A percentile compares a stretch with the other conserved stretches of the same genome.
Evolutionary conservation across 805 yeast species (phyloP).

Genomic region (Candida lessepsii): DNA sequence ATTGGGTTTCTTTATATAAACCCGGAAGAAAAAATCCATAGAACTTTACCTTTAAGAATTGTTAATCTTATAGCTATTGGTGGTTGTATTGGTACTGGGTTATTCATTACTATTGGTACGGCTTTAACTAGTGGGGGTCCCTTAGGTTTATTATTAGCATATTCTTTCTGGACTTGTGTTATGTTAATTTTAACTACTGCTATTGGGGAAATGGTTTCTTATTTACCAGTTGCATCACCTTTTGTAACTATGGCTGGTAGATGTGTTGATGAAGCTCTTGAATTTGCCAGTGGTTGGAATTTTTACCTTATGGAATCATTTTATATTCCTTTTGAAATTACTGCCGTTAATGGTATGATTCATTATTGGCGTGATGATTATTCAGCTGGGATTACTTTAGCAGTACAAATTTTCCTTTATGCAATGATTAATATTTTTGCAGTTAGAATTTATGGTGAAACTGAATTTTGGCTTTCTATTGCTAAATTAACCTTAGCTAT

Average conservation of each 20-base stretch:
- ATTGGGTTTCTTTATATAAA: conserved; percentile 10
- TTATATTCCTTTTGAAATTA: conserved; percentile 48
- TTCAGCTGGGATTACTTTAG: conserved; percentile 47
- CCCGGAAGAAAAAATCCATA: conserved; percentile 14
- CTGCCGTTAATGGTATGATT: conserved; percentile 52
- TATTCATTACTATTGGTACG: conserved; percentile 16
- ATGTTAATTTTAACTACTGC: conserved; percentile 36
- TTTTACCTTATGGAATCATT: conserved; percentile 23
- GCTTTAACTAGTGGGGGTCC: conserved; percentile 34
- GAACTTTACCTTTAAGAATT: conserved; percentile 14
- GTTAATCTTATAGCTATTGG: conserved; percentile 21
- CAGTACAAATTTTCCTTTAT: conserved; percentile 42
- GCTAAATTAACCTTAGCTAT: conserved; percentile 38
- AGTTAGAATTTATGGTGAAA: conserved; percentile 50
- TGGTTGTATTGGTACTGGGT: conserved; percentile 21
- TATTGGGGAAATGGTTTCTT: conserved; percentile 42
- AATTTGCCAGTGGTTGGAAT: conserved; percentile 40
- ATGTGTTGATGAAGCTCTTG: conserved; percentile 37
- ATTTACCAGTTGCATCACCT: conserved; percentile 37
- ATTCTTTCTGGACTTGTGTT: conserved; percentile 33
- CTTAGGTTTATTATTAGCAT: conserved; percentile 32
- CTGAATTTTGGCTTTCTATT: conserved; percentile 46
- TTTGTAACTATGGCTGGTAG: conserved; percentile 39
- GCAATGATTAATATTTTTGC: conserved; percentile 45
- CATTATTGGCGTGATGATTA: conserved; percentile 53